Evolutionary conservation across 176 grass and related monocot genomes (phyloP).

Genomic region (Sorghum bicolor): Sorghum_bicolor_NCBIv3 NC_012870.2:76577501-76578000

Average conservation of each 20-base stretch:
- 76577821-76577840: background rate
- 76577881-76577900: constrained; percentile 40
- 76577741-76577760: background rate
- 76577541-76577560: background rate
- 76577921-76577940: background rate
- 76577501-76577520: background rate
- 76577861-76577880: background rate
- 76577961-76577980: constrained; percentile 73
- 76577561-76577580: background rate
- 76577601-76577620: background rate
- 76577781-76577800: background rate
- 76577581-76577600: background rate
- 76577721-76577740: background rate
- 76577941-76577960: background rate
- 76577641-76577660: background rate
- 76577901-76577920: constrained; percentile 42
- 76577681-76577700: background rate
- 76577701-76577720: background rate
- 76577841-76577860: constrained; percentile 11
- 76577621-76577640: background rate
- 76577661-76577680: background rate
- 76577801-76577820: too few species aligned
- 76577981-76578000: constrained; percentile 58
- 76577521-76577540: background rate
- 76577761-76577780: background rate